phyloP scores from a whole-genome alignment of 305 asterid species.

The Fraxinus xanthoxyloides region DNA sequence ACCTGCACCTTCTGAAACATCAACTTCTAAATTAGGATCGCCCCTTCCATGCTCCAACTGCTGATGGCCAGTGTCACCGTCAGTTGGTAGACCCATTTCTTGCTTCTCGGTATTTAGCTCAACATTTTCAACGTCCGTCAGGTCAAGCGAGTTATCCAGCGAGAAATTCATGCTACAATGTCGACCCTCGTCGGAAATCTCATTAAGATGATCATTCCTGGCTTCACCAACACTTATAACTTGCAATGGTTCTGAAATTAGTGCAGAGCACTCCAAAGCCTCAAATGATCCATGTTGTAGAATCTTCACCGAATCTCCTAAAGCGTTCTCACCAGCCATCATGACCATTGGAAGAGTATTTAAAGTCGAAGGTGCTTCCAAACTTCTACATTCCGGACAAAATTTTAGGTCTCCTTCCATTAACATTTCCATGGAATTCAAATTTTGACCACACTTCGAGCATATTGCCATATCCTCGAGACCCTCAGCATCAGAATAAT shows the following conservation, averaged over 20 bases:
- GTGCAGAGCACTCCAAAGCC: constrained; percentile 32
- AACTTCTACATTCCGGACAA: constrained; percentile 59
- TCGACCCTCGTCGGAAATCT: constrained; percentile 27
- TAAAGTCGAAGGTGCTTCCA: constrained; percentile 33
- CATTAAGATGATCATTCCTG: constrained; percentile 30
- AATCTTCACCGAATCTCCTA: constrained; percentile 29
- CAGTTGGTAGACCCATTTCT: constrained; percentile 33
- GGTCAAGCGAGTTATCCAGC: not conserved
- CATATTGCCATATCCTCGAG: constrained; percentile 42
- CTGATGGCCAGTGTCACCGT: constrained; percentile 30
- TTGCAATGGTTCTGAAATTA: constrained; percentile 37
- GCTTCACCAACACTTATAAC: constrained; percentile 33
- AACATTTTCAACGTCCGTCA: constrained; percentile 29
- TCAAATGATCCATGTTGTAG: constrained; percentile 28
- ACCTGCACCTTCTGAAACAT: constrained; percentile 61
- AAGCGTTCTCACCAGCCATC: constrained; percentile 32
- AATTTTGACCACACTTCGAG: constrained; percentile 53
- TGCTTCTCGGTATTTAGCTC: constrained; percentile 23
- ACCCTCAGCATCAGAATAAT: constrained; percentile 32
- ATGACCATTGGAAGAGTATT: constrained; percentile 22
- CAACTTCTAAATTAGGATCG: constrained; percentile 37
- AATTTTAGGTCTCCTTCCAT: constrained; percentile 48
- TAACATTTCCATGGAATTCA: constrained; percentile 34
- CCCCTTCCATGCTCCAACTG: constrained; percentile 13
- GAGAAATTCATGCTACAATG: constrained; percentile 27